Conservation (phyloP, 768 basidiomycete species). For the Coprinopsis strossmayeri region DNA sequence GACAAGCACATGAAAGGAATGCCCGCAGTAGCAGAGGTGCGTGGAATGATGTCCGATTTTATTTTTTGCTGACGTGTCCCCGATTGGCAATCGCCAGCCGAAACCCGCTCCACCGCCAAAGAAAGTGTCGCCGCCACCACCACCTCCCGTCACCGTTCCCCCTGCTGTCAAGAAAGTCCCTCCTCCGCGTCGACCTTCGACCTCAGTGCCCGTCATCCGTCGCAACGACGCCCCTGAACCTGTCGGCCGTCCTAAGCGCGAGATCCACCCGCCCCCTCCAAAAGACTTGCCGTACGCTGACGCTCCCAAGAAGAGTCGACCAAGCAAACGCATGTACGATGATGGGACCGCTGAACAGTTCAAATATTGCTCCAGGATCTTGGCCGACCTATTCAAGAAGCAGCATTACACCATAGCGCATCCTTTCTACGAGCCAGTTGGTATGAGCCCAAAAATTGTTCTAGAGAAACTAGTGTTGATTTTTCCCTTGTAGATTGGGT, state of each 20-base stretch:
- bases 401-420: constrained; percentile 64
- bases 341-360: constrained; percentile 78
- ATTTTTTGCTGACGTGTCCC: constrained; percentile 9
- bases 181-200: constrained; percentile 64
- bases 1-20: constrained; percentile 85
- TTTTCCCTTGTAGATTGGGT: constrained; percentile 53
- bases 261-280: constrained; percentile 92
- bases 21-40: constrained; percentile 72
- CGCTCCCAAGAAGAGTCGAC: constrained; percentile 61
- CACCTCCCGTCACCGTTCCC: constrained; percentile 32
- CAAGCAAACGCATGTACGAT: constrained; percentile 52
- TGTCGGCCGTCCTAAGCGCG: constrained; percentile 85
- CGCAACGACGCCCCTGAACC: constrained; percentile 58
- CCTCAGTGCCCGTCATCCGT: constrained; percentile 76
- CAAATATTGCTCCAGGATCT: constrained; percentile 69
- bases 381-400: constrained; percentile 74
- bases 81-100: no score
- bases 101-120: constrained; percentile 43
- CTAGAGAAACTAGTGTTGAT: constrained; percentile 6
- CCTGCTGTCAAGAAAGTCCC: constrained; percentile 41
- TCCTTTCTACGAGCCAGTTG: constrained; percentile 93
- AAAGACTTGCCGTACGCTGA: constrained; percentile 87
- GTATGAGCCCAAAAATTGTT: constrained; percentile 38
- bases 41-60: no score
- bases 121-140: constrained; percentile 37